phyloP scores from a whole-genome alignment of 2,329 filamentous ascomycete genomes.

The Phoma sp. region DNA sequence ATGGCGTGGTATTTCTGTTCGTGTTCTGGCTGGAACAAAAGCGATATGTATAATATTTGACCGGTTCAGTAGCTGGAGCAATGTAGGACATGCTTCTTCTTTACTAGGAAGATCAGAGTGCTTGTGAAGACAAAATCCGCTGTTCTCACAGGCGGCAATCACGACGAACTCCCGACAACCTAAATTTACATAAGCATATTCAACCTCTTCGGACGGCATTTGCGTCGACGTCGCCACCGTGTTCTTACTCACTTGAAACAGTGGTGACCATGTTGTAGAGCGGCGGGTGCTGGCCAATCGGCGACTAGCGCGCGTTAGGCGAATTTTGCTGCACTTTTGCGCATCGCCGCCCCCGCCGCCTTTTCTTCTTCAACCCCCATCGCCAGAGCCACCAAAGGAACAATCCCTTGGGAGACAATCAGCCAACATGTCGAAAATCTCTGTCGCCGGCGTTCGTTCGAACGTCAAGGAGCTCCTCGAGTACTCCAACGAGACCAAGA shows the following conservation, averaged over 20 bases:
- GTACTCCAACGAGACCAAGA: conserved; percentile 95
- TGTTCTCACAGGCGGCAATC: too few relatives aligned
- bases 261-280: too few relatives aligned
- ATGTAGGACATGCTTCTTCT: conserved; percentile 12
- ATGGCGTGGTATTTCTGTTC: conserved; percentile 27
- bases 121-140: too few relatives aligned
- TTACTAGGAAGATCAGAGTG: not conserved
- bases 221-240: too few relatives aligned
- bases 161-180: too few relatives aligned
- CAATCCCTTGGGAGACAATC: conserved; percentile 58
- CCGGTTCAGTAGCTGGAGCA: conserved; percentile 11
- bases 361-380: conserved; percentile 35
- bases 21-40: conserved; percentile 25
- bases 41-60: conserved; percentile 34
- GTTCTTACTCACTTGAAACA: too few relatives aligned
- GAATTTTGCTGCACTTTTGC: conserved; percentile 21
- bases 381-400: conserved; percentile 50
- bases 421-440: conserved; percentile 79
- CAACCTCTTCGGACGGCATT: too few relatives aligned
- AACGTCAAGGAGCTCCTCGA: conserved; percentile 94
- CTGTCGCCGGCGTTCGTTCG: conserved; percentile 90
- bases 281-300: conserved; percentile 3
- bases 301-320: conserved; percentile 19
- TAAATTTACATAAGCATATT: too few relatives aligned
- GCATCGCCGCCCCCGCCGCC: conserved; percentile 22